Evolutionary conservation across 257 asterid species (phyloP).

Genomic region (Jacaranda mimosifolia): DNA sequence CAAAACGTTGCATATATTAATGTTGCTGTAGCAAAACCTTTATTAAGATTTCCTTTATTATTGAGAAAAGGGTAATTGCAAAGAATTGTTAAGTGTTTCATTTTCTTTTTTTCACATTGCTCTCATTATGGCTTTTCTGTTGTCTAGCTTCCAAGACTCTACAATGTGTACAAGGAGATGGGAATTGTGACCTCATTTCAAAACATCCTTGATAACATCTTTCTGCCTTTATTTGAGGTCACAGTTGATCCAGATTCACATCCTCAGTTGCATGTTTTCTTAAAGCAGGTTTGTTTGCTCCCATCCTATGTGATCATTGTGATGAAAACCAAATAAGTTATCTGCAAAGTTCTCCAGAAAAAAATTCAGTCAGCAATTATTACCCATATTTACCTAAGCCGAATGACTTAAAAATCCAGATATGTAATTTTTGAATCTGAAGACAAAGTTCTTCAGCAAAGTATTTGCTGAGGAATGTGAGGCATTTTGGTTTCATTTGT

Average conservation of each 20-base stretch:
- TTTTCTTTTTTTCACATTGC: not conserved
- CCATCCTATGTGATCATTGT: constrained; percentile 5
- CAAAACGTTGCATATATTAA: no score
- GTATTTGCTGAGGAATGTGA: not conserved
- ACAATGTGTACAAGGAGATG: constrained; percentile 81
- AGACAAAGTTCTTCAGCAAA: not conserved
- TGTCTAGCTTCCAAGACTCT: constrained; percentile 76
- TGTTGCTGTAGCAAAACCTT: no score
- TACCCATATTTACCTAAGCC: constrained; percentile 1
- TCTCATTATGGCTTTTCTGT: constrained; percentile 33
- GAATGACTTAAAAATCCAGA: not conserved
- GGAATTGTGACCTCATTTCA: constrained; percentile 85
- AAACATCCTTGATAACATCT: constrained; percentile 78
- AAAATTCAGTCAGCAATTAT: not conserved
- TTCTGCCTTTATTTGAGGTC: constrained; percentile 77
- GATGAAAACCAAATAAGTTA: not conserved
- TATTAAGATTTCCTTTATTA: no score
- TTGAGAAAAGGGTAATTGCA: no score
- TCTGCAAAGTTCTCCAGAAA: not conserved
- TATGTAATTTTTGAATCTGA: constrained; percentile 4
- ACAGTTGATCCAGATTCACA: constrained; percentile 84
- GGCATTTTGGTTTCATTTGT: not conserved
- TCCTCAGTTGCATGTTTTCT: constrained; percentile 75
- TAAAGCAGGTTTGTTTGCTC: constrained; percentile 66
- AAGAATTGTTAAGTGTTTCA: no score